phyloP scores from a whole-genome alignment of 163 green algal genomes.

The Trebouxiophyceae sp. region DNA sequence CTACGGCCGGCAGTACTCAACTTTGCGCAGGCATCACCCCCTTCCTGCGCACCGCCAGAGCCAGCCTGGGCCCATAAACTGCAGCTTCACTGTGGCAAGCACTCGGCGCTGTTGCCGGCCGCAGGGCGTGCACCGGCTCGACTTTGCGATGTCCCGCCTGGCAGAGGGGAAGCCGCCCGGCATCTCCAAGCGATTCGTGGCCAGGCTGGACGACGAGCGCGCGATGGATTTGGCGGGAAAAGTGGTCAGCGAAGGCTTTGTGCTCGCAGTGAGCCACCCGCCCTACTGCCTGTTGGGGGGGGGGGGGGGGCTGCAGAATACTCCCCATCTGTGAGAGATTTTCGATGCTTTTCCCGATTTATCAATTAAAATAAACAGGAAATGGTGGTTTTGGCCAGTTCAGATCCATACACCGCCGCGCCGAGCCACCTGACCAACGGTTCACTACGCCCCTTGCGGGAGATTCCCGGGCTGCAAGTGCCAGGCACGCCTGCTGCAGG shows the following conservation, averaged over 20 bases:
- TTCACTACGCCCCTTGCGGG: not conserved
- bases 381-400: too few relatives aligned
- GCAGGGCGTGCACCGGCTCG: slow-evolving; percentile 62
- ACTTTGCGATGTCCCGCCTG: slow-evolving; percentile 62
- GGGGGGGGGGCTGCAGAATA: too few relatives aligned
- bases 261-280: slow-evolving; percentile 56
- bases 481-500: slow-evolving; percentile 9
- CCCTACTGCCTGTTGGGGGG: too few relatives aligned
- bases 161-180: slow-evolving; percentile 55
- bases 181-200: slow-evolving; percentile 65
- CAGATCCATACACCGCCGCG: too few relatives aligned
- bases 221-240: slow-evolving; percentile 71
- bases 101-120: not conserved
- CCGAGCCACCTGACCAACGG: not conserved
- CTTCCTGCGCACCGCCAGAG: not conserved
- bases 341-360: not conserved
- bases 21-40: slow-evolving; percentile 44
- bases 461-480: not conserved
- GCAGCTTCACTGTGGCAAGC: not conserved
- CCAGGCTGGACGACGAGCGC: slow-evolving; percentile 75
- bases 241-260: slow-evolving; percentile 69
- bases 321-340: not conserved
- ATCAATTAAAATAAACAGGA: not conserved
- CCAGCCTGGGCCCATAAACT: not conserved
- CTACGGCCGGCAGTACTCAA: slow-evolving; percentile 40